Percentiles rank a stretch among this genome's conserved stretches.
These are phyloP conservation scores for Trametes cubensis DNA, from an alignment of 768 basidiomycete species.

Conservation along the genomic window DNA sequence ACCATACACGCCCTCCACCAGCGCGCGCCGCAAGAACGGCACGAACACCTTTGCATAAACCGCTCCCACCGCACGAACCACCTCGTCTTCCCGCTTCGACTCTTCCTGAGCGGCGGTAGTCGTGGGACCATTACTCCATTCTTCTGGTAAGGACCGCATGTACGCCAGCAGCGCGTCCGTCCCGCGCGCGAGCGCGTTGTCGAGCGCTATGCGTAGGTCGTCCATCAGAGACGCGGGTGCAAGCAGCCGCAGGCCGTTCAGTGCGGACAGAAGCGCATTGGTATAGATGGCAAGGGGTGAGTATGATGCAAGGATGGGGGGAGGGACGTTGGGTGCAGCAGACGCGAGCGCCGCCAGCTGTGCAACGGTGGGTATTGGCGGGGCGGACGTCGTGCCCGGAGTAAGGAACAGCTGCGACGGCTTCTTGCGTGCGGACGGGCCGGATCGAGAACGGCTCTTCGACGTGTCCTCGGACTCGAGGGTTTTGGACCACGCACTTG, in stretches of 20 bases:
- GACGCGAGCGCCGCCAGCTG: constrained; percentile 22
- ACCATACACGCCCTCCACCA: constrained; percentile 78
- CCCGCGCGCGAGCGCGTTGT: constrained; percentile 49
- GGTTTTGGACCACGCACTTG: constrained; percentile 29
- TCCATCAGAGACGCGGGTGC: constrained; percentile 65
- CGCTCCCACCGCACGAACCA: constrained; percentile 51
- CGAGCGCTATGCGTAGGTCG: constrained; percentile 54
- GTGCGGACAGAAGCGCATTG: constrained; percentile 70
- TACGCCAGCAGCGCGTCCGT: constrained; percentile 54
- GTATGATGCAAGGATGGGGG: constrained; percentile 69
- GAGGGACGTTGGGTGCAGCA: constrained; percentile 60
- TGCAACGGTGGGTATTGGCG: constrained; percentile 21
- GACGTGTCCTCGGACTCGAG: constrained; percentile 8
- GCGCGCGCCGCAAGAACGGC: constrained; percentile 70
- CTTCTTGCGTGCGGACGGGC: constrained; percentile 10
- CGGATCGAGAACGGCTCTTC: constrained; percentile 2
- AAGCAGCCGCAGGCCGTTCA: constrained; percentile 83
- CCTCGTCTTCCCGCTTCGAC: constrained; percentile 36
- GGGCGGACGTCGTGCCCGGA: constrained; percentile 10
- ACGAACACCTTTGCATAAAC: constrained; percentile 65
- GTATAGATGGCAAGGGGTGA: constrained; percentile 71
- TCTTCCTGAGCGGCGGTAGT: constrained; percentile 30
- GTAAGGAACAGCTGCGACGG: constrained; percentile 25
- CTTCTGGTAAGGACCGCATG: constrained; percentile 25
- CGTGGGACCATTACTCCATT: constrained; percentile 3